These are phyloP conservation scores for Polytrichum commune DNA, from an alignment of 225 moss, liverwort and hornwort genomes.

Conservation along the genomic window DNA sequence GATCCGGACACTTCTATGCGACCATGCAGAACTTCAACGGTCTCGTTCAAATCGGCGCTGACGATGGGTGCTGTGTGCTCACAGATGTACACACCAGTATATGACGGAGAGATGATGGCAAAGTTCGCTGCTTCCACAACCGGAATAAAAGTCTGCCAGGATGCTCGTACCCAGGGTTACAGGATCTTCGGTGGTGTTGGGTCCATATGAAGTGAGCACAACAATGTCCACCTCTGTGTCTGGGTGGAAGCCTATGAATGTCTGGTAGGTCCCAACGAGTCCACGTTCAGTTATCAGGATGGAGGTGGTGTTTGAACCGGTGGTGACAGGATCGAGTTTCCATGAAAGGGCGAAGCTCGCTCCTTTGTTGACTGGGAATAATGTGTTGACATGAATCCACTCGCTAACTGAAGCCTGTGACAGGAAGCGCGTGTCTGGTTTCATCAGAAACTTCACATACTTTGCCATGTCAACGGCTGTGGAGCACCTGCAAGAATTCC, in stretches of 20 bases:
- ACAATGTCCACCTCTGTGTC: constrained; percentile 39
- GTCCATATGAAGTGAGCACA: constrained; percentile 35
- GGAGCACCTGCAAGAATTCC: too few relatives aligned
- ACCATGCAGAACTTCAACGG: constrained; percentile 42
- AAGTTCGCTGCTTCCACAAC: constrained; percentile 30
- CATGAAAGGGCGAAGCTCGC: too few relatives aligned
- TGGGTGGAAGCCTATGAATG: constrained; percentile 46
- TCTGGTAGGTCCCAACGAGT: constrained; percentile 32
- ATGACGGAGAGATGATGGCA: constrained; percentile 16
- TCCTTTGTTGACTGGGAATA: too few relatives aligned
- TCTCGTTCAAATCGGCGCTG: constrained; percentile 35
- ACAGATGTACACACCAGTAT: constrained; percentile 39
- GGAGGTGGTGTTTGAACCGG: constrained; percentile 25
- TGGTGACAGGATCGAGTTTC: too few relatives aligned
- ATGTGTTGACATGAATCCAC: too few relatives aligned
- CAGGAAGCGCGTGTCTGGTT: too few relatives aligned
- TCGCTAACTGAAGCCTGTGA: too few relatives aligned
- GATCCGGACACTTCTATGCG: constrained; percentile 22
- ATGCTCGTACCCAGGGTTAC: constrained; percentile 12
- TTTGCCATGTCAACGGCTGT: too few relatives aligned
- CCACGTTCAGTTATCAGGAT: constrained; percentile 43
- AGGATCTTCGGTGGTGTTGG: neutral
- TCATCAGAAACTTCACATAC: too few relatives aligned
- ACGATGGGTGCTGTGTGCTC: constrained; percentile 22
- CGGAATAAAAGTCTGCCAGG: constrained; percentile 39